A percentile compares a stretch with the other conserved stretches of the same genome.
Conservation (phyloP, 305 asterid species). For the Solanum aculeatissimum region DNA sequence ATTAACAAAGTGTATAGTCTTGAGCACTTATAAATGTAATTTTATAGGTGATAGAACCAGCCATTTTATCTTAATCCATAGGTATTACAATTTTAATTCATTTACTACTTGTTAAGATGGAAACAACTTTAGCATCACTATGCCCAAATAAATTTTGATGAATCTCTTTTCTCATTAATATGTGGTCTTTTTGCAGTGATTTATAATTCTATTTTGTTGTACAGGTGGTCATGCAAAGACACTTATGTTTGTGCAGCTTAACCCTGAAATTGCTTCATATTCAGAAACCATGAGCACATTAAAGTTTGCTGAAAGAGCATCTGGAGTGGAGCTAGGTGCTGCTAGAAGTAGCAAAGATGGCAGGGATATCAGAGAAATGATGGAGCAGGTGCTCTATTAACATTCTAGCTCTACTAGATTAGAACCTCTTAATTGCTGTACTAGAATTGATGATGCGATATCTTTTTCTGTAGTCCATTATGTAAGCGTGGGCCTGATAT, state of each 20-base stretch:
- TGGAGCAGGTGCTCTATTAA: constrained; percentile 49
- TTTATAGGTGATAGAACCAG: neutral
- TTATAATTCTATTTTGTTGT: neutral
- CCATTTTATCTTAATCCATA: neutral
- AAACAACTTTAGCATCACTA: neutral
- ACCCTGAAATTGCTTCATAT: constrained; percentile 50
- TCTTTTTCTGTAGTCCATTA: neutral
- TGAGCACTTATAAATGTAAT: neutral
- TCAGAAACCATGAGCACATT: constrained; percentile 53
- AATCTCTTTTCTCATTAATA: neutral
- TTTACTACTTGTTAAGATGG: neutral
- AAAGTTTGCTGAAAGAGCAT: constrained; percentile 77
- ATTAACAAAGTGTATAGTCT: neutral
- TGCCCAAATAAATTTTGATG: neutral
- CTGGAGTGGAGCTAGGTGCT: constrained; percentile 82
- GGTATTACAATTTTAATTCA: neutral
- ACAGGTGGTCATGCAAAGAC: constrained; percentile 82
- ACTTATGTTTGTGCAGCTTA: constrained; percentile 81
- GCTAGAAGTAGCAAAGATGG: constrained; percentile 75
- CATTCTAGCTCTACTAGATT: neutral
- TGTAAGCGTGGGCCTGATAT: neutral
- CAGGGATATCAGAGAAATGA: constrained; percentile 51
- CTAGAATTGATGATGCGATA: neutral
- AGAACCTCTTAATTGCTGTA: neutral
- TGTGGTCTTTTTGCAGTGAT: neutral